Evolutionary conservation across 2,329 filamentous ascomycete genomes (phyloP).

Genomic region (Diplodia seriata): DNA sequence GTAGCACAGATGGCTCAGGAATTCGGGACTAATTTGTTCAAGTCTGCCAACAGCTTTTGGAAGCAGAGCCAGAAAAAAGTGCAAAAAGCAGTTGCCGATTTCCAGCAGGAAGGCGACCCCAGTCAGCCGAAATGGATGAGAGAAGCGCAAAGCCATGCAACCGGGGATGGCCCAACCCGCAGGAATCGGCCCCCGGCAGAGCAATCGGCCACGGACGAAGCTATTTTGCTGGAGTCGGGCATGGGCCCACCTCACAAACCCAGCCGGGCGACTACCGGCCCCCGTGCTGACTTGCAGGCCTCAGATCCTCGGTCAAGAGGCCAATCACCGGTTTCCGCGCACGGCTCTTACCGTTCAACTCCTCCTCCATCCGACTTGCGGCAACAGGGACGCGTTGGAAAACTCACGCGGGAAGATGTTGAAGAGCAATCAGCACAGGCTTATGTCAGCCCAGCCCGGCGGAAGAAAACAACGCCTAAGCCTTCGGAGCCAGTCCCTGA

Average conservation of each 20-base stretch:
- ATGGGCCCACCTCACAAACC: slow-evolving; percentile 60
- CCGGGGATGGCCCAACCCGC: slow-evolving; percentile 34
- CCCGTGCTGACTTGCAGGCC: slow-evolving; percentile 32
- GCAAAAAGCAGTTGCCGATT: slow-evolving; percentile 88
- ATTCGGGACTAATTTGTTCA: slow-evolving; percentile 83
- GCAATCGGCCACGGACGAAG: slow-evolving; percentile 59
- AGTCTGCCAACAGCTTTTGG: slow-evolving; percentile 94
- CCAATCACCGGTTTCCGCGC: slow-evolving; percentile 23
- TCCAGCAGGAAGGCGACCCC: slow-evolving; percentile 74
- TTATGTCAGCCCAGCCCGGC: slow-evolving; percentile 85
- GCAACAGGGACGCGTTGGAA: slow-evolving; percentile 49
- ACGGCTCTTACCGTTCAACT: slow-evolving; percentile 18
- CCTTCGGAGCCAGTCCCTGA: slow-evolving; percentile 47
- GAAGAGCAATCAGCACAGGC: slow-evolving; percentile 83
- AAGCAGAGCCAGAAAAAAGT: slow-evolving; percentile 93
- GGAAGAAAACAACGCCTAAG: slow-evolving; percentile 70
- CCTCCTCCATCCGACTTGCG: slow-evolving; percentile 35
- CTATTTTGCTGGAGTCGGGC: slow-evolving; percentile 77
- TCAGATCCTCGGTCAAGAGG: slow-evolving; percentile 17
- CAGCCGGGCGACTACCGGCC: slow-evolving; percentile 40
- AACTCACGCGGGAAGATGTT: slow-evolving; percentile 73
- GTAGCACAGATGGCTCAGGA: slow-evolving; percentile 81
- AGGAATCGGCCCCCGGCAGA: slow-evolving; percentile 25
- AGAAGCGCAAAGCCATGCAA: slow-evolving; percentile 61
- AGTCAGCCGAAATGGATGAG: slow-evolving; percentile 96